A percentile compares a stretch with the other conserved stretches of the same genome.
These are phyloP conservation scores for Globisporangium iwayamae DNA, from an alignment of 352 stramenopile species.

Conservation along the genomic window DNA sequence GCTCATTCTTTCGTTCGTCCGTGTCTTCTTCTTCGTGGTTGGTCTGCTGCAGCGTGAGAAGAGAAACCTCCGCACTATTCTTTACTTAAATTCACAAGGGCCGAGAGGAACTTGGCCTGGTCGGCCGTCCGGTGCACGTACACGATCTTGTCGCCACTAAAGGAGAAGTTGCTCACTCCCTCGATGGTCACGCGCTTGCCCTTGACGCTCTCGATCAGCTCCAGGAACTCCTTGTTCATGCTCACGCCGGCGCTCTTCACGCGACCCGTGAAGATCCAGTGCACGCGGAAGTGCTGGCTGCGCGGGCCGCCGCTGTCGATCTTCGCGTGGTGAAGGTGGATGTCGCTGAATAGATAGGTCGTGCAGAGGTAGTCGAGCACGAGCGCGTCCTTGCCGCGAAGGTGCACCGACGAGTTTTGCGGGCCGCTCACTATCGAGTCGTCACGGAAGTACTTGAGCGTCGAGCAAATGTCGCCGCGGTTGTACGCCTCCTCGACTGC, in stretches of 20 bases:
- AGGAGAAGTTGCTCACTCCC: conserved; percentile 86
- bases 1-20: not conserved
- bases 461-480: conserved; percentile 69
- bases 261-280: conserved; percentile 76
- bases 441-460: conserved; percentile 79
- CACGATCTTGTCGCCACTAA: conserved; percentile 85
- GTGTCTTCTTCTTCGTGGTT: not conserved
- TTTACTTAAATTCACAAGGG: conserved; percentile 76
- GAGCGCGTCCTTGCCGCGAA: conserved; percentile 77
- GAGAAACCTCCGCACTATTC: conserved; percentile 29
- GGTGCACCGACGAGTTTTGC: conserved; percentile 82
- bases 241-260: conserved; percentile 76
- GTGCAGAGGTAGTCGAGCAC: conserved; percentile 87
- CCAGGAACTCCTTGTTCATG: conserved; percentile 87
- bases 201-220: conserved; percentile 83
- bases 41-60: not conserved
- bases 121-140: conserved; percentile 87
- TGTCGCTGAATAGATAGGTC: conserved; percentile 77
- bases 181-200: conserved; percentile 77
- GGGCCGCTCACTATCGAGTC: conserved; percentile 85
- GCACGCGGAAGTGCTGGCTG: conserved; percentile 84
- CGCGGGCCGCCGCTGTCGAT: conserved; percentile 78
- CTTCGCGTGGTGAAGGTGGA: conserved; percentile 74
- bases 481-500: conserved; percentile 80
- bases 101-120: conserved; percentile 85